These are phyloP conservation scores for Podila horticola DNA, from an alignment of 192 early-diverging fungal genomes.

Conservation along the genomic window DNA sequence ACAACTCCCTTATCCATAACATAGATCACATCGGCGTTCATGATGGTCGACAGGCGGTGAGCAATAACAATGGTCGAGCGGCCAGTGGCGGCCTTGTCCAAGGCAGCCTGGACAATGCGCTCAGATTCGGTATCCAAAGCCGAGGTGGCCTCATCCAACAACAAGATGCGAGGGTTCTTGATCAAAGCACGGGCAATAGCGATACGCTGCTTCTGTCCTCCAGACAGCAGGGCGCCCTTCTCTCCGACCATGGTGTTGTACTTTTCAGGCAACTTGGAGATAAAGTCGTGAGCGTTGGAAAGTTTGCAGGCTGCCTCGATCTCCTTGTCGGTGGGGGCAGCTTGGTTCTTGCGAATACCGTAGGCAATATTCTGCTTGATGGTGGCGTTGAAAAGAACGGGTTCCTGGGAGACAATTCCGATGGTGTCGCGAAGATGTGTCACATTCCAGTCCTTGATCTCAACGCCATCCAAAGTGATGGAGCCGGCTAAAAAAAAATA, in stretches of 20 bases:
- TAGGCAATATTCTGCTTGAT: slow-evolving; percentile 86
- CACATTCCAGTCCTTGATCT: slow-evolving; percentile 84
- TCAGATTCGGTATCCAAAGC: slow-evolving; percentile 87
- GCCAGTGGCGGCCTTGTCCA: slow-evolving; percentile 74
- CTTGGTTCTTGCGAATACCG: slow-evolving; percentile 62
- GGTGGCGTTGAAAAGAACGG: slow-evolving; percentile 84
- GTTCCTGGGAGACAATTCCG: slow-evolving; percentile 93
- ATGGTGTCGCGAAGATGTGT: slow-evolving; percentile 88
- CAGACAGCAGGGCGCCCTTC: slow-evolving; percentile 80
- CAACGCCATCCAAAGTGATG: slow-evolving; percentile 79
- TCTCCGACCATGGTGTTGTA: slow-evolving; percentile 94
- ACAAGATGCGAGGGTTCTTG: slow-evolving; percentile 87
- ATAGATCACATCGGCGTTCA: slow-evolving; percentile 82
- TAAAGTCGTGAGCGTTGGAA: slow-evolving; percentile 84
- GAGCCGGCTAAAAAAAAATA: slow-evolving; percentile 50
- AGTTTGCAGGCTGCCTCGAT: slow-evolving; percentile 70
- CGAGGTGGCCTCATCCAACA: slow-evolving; percentile 92
- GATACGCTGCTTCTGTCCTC: slow-evolving; percentile 97
- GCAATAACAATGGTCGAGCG: slow-evolving; percentile 91
- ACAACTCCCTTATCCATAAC: slow-evolving; percentile 75
- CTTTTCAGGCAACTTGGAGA: slow-evolving; percentile 73
- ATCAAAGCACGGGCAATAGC: slow-evolving; percentile 94
- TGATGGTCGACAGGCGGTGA: slow-evolving; percentile 85
- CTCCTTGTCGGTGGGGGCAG: slow-evolving; percentile 60
- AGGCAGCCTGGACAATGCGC: slow-evolving; percentile 79